Evolutionary conservation across 1,284 basidiomycete species (phyloP).

Genomic region (Vanrija pseudolonga): DNA sequence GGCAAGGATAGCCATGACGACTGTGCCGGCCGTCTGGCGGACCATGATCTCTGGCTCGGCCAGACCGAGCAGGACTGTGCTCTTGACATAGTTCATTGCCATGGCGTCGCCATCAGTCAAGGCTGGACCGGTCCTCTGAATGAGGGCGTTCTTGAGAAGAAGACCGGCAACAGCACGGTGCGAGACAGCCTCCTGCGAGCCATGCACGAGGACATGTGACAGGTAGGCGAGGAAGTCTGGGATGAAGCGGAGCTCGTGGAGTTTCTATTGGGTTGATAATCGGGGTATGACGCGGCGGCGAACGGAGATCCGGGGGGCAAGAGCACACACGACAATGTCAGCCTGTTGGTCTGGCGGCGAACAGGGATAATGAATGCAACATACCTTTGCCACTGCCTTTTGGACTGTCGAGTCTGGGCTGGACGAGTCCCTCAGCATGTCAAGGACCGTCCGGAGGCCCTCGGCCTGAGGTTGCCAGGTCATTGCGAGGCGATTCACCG

Average conservation of each 20-base stretch:
- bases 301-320: neutral
- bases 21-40: slow-evolving; percentile 84
- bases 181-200: slow-evolving; percentile 67
- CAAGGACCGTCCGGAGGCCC: slow-evolving; percentile 48
- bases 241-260: slow-evolving; percentile 79
- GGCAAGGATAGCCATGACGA: slow-evolving; percentile 80
- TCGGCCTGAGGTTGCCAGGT: slow-evolving; percentile 46
- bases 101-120: slow-evolving; percentile 27
- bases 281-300: neutral
- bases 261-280: slow-evolving; percentile 58
- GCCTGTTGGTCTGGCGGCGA: neutral
- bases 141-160: slow-evolving; percentile 85
- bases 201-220: slow-evolving; percentile 79
- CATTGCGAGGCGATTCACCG: slow-evolving; percentile 24
- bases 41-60: slow-evolving; percentile 76
- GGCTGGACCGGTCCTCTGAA: slow-evolving; percentile 21
- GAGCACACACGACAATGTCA: neutral
- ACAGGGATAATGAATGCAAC: slow-evolving; percentile 10
- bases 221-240: slow-evolving; percentile 97
- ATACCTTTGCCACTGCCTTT: slow-evolving; percentile 47
- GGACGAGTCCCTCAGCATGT: slow-evolving; percentile 50
- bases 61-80: slow-evolving; percentile 74
- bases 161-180: slow-evolving; percentile 94
- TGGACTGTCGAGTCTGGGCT: slow-evolving; percentile 47
- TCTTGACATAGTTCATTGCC: slow-evolving; percentile 74